Base-by-base conservation (phyloP, 345 rosid genomes). In the Linum usitatissimum region DNA sequence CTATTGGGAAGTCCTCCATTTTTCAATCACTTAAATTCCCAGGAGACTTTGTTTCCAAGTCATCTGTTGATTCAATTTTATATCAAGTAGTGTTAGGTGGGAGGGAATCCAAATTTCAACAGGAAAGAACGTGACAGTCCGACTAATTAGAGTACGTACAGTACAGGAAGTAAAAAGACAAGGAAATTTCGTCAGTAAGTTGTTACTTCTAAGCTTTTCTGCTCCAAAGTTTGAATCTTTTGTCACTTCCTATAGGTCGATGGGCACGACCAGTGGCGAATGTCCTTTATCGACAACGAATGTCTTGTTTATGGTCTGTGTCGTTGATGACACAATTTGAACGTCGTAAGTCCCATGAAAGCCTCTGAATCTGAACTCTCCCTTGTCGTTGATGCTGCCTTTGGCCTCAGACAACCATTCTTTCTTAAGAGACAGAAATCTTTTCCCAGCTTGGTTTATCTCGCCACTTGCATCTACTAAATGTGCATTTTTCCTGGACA, bases 21-120 rank as follows among this genome's bases (percentile, higher is more conserved):
- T 23, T 59, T 8, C 13, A 7, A 30, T 30, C 19, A 63, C 55
- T 58, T 64, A 7, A 40, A 40, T 40, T 40, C 48, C 13, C 20
- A 19, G 58, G 45, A 69, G 49, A n/a, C 77, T 71, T 71, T 40
- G 73, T 72, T 61, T 63, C 38, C 77, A 80, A 68, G 77, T 62
- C 57, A 23, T 40, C 10, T 6, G 48, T 6, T 40, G 48, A 6
- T 40, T 39, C 13, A 40, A 40, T 6, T 40, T 4, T 40, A 40
- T 40, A 40, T 40, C 8, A 40, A 1, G 10, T 40, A 12, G 13
- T 5, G 67, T 65, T 75, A 57, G 77, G 81, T 73, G 63, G 53
- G 28, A 23, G 28, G 28, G 28, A 23, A 23, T 23, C 28, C 28
- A 23, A 23, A 23, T 23, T 23, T 23, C 28, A 23, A 23, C 28